Evolutionary conservation across 768 basidiomycete species (phyloP).

Genomic region (Lactarius indigo): DNA sequence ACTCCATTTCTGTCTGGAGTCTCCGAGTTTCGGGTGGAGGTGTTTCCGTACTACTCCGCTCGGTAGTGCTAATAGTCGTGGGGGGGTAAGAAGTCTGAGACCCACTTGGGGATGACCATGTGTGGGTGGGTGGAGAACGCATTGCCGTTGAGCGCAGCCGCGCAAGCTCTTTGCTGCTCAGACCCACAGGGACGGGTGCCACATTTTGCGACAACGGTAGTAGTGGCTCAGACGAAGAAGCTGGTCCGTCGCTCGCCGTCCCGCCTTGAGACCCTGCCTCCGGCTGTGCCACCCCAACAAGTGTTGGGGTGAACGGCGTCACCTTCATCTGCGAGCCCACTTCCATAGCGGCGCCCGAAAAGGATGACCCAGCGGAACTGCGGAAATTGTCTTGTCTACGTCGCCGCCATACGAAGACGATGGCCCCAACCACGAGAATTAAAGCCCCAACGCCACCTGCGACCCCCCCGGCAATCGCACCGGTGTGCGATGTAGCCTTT

Average conservation of each 20-base stretch:
- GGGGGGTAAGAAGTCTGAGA: background rate
- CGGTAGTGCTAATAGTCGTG: background rate
- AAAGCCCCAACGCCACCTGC: constrained; percentile 15
- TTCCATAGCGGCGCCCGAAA: background rate
- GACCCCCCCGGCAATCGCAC: constrained; percentile 22
- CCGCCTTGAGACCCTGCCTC: background rate
- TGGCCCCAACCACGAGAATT: background rate
- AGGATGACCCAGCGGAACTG: background rate
- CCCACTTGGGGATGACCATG: background rate
- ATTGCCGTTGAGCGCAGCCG: background rate
- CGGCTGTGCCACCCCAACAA: background rate
- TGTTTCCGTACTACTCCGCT: too few relatives aligned
- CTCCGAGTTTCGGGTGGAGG: background rate
- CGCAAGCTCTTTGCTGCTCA: constrained; percentile 16
- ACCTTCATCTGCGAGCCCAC: background rate
- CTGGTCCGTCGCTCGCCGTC: too few relatives aligned
- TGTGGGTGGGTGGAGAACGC: background rate
- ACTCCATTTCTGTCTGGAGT: constrained; percentile 29
- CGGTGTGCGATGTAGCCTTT: constrained; percentile 1
- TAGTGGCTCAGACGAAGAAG: background rate
- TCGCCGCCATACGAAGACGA: constrained; percentile 8
- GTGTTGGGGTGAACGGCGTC: constrained; percentile 4
- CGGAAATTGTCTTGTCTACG: background rate
- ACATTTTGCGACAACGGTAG: background rate
- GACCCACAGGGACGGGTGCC: background rate